Conservation (phyloP, 495 filamentous ascomycete species). For the Thozetella sp. region DNA sequence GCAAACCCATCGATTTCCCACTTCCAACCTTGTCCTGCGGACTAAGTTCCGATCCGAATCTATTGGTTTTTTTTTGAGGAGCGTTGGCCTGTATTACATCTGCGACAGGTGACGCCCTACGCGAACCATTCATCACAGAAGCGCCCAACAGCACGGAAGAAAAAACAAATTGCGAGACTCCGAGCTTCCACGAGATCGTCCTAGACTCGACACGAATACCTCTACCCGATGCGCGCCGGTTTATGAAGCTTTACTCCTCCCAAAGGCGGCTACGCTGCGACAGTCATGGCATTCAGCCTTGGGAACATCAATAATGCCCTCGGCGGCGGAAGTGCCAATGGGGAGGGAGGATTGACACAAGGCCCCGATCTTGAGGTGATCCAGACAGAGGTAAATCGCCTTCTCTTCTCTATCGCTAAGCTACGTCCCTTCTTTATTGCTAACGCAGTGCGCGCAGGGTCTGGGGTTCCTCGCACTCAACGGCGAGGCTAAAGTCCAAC, state of each 20-base stretch:
- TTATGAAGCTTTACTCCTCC: slow-evolving; percentile 25
- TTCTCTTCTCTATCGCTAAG: background rate
- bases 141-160: too few species aligned
- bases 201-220: background rate
- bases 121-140: too few species aligned
- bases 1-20: too few species aligned
- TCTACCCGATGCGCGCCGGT: slow-evolving; percentile 11
- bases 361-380: slow-evolving; percentile 62
- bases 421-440: slow-evolving; percentile 1
- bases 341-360: slow-evolving; percentile 38
- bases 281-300: slow-evolving; percentile 71
- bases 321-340: slow-evolving; percentile 26
- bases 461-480: slow-evolving; percentile 81
- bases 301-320: slow-evolving; percentile 26
- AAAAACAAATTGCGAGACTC: too few species aligned
- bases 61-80: too few species aligned
- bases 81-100: too few species aligned
- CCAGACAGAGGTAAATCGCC: slow-evolving; percentile 43
- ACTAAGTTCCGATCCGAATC: too few species aligned
- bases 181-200: background rate
- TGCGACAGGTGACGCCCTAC: too few species aligned
- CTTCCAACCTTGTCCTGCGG: background rate
- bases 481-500: slow-evolving; percentile 79
- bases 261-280: slow-evolving; percentile 22
- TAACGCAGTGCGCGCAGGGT: slow-evolving; percentile 49